Base-by-base conservation (phyloP, 257 asterid species). In the Petunia secreta region DNA sequence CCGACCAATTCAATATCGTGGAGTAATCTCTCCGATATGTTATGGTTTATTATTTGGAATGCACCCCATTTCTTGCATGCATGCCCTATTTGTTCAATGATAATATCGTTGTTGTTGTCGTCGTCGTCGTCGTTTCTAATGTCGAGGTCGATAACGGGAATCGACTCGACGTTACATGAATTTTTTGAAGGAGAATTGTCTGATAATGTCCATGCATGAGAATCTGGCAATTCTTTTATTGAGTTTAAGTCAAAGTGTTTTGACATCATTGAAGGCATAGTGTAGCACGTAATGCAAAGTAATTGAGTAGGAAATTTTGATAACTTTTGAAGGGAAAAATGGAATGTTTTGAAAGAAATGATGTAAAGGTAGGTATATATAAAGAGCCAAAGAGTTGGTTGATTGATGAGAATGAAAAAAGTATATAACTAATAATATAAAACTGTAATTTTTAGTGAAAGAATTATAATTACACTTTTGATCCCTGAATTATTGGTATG, bases 61-160 rank as follows among this genome's bases (percentile, higher is more conserved):
- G 90, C 87, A 1, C 98, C 98, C 98, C 98, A 93, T 41, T 89
- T 86, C 80, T 80, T 91, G 97, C 97, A 93, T 88, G 99, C 98
- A 79, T 87, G 89, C 39, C 98, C 98, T 8, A 95, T 75, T n/a
- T 88, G 84, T 25, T 87, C 91, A 43, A 69, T 80, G 80, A 91
- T 90, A 52, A 88, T 84, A 5, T 77, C 53, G 65, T 71, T 44
- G 0, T 73, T 73, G 7, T 48, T 10, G 11, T 25, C 16, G 59
- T 46, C 8, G 55, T 68, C 25, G 25, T 25, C 25, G 55, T 68
- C 25, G 25, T 25, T 0, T 25, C 25, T 25, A 25, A 25, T 79
- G 43, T 52, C 77, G 0, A 95, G 88, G 79, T 95, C 94, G 85
- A 95, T 81, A 4, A 93, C 73, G 0, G 99, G 98, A 82, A 89